Base-by-base conservation (phyloP, 495 filamentous ascomycete species). In the Penicillium robsamsonii region DNA sequence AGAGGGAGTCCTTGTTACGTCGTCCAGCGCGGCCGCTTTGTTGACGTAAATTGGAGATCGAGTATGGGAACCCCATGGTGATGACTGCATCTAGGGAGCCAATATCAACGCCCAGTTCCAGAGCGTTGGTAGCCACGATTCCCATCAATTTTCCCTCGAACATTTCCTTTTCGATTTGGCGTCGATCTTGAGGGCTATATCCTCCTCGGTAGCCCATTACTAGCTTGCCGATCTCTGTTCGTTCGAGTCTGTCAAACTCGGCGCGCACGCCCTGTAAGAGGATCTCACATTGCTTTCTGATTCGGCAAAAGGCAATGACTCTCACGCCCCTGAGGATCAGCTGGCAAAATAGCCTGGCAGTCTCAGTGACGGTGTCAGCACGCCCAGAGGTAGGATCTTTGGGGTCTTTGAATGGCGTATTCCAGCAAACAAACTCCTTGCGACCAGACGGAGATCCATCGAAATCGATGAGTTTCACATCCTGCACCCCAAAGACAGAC, bases 351-450 rank as follows among this genome's bases (percentile, higher is more conserved):
- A 99, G 74, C 33, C 87, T 87, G 24, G 95, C 89, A 6, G 90
- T 87, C 71, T 99, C 95, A 17, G 81, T 78, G 67, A 92, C 83
- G 22, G 85, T 86, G 69, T 93, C 87, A 27, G 88, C 91, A 37
- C 94, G 84, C 7, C 93, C 93, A 54, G 89, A 94, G 0, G 88
- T 82, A 11, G 92, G 91, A 69, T 97, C 94, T 8, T 77, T 75
- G 2, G 92, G 90, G 64, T 96, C 94, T 74, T 90, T 96, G 74
- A 86, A 96, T 3, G 94, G 95, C 2, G 95, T 96, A 59, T 97
- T 97, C 94, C 94, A 99, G 72, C 91, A 96, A 8, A 99, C 70
- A 54, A 97, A 97, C 67, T 96, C 92, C 64, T 99, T 99, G 25
- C 91, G 79, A 7, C 94, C 94, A 11, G 90, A 90, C 1, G 94